A percentile compares a stretch with the other conserved stretches of the same genome.
Conservation (phyloP, 2,329 filamentous ascomycete species). For the Sarocladium brachiariae region DNA sequence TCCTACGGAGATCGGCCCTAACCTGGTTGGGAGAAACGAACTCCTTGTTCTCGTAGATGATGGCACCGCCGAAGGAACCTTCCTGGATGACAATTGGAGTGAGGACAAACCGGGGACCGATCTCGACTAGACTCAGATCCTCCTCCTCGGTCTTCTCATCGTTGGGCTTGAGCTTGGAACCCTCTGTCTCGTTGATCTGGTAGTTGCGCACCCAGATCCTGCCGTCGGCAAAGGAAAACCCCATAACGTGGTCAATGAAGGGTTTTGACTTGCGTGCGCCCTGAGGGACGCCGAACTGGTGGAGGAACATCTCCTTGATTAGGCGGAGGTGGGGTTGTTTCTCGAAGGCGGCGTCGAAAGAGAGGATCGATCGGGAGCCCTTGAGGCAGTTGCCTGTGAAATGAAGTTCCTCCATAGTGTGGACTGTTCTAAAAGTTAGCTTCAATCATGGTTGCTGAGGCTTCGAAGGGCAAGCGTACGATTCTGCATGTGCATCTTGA, state of each 20-base stretch:
- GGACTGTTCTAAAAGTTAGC: conserved; percentile 47
- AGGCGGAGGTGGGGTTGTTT: conserved; percentile 70
- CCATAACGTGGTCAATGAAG: conserved; percentile 92
- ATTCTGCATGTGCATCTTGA: conserved; percentile 72
- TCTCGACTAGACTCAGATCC: conserved; percentile 80
- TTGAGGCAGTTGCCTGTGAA: conserved; percentile 97
- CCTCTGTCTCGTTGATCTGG: conserved; percentile 80
- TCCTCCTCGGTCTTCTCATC: conserved; percentile 37
- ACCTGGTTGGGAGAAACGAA: conserved; percentile 97
- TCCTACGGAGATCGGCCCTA: conserved; percentile 68
- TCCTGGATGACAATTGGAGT: conserved; percentile 95
- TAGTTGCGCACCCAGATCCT: conserved; percentile 97
- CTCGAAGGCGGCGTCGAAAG: conserved; percentile 85
- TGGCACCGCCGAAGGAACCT: conserved; percentile 87
- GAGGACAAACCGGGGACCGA: conserved; percentile 86
- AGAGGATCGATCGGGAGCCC: conserved; percentile 82
- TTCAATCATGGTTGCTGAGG: not conserved
- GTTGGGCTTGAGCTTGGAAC: conserved; percentile 36
- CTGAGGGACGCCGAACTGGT: conserved; percentile 88
- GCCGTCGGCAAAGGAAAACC: conserved; percentile 81
- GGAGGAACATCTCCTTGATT: conserved; percentile 83
- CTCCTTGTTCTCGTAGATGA: conserved; percentile 97
- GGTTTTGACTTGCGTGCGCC: conserved; percentile 86
- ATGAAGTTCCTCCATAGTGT: conserved; percentile 94
- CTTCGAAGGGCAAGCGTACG: conserved; percentile 28